Evolutionary conservation across 2,329 filamentous ascomycete genomes (phyloP), one percentile per base, ranked within the genome.

Genomic region (Cyanodermella asteris): DNA sequence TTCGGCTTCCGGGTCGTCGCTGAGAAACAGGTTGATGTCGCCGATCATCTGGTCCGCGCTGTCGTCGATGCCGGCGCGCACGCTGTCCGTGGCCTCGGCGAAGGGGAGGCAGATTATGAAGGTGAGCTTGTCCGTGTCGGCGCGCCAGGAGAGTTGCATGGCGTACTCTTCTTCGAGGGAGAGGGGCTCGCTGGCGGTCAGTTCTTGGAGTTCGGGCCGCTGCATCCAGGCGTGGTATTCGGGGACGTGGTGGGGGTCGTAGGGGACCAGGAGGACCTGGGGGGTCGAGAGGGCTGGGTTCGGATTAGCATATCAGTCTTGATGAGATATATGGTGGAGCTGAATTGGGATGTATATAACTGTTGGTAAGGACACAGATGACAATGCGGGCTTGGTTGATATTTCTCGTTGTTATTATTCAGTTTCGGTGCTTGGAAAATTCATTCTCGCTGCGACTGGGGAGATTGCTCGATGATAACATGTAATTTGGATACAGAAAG

Each of bases 211-310:
- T 23, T 68, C 62, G 69, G 76, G 31, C 7, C 36, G 16, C 5
- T 82, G 63, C 82, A 94, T 93, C 84, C 84, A 94, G 40, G 59
- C 53, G 44, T 91, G 78, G 44, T 93, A 93, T 18, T 61, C 69
- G 10, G 60, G 59, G 13, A 94, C 84, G 53, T 93, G 84, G 41
- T 70, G 73, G 18, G 59, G 50, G 33, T 72, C 72, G 48, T 93
- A 93, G 0, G 82, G 82, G 7, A 91, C 80, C 7, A 94, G 61
- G 11, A 90, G 61, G 22, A 76, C 55, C 24, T 56, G 56, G 4
- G 61, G 49, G 2, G 73, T 73, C 3, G 64, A 59, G 16, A 90
- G 51, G 11, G 72, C 78, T 90, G 36, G 17, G 13, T 5, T 21
- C n/a, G n/a, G n/a, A n/a, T n/a, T n/a, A n/a, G n/a, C n/a, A n/a